Percentiles rank a stretch among this genome's conserved stretches.
Conservation (phyloP, 176 grass and related monocot genomes). For the Avena atlantica region DNA sequence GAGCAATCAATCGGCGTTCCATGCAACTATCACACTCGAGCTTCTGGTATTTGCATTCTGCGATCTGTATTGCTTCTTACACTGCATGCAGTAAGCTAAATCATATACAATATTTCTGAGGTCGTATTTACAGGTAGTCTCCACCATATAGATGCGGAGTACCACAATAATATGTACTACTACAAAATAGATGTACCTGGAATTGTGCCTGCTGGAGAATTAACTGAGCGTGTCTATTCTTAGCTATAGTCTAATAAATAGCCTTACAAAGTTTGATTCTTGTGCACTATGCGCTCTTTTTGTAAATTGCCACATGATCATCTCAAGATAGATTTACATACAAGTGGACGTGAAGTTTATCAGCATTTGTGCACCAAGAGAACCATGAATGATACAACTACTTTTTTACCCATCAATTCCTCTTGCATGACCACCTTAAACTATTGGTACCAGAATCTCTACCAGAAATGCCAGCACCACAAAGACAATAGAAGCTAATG, state of each 20-base stretch:
- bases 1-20: too few species aligned
- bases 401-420: neutral
- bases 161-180: neutral
- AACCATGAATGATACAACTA: neutral
- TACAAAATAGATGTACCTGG: slow-evolving; percentile 12
- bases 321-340: neutral
- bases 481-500: slow-evolving; percentile 50
- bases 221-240: slow-evolving; percentile 16
- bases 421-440: slow-evolving; percentile 36
- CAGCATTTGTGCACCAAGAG: neutral
- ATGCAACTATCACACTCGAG: too few species aligned
- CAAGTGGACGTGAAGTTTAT: slow-evolving; percentile 22
- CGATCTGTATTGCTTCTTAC: neutral
- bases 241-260: slow-evolving; percentile 8
- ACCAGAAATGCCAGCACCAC: slow-evolving; percentile 43
- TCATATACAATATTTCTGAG: neutral
- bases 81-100: slow-evolving; percentile 13
- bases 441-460: slow-evolving; percentile 16
- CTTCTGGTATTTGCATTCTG: neutral
- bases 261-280: neutral
- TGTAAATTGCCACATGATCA: neutral
- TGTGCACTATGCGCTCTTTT: neutral
- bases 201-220: neutral
- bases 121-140: neutral
- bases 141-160: neutral